Percentiles rank a stretch among this genome's conserved stretches.
Conservation (phyloP, 352 stramenopile genomes). For the Phytophthora ohioensis region DNA sequence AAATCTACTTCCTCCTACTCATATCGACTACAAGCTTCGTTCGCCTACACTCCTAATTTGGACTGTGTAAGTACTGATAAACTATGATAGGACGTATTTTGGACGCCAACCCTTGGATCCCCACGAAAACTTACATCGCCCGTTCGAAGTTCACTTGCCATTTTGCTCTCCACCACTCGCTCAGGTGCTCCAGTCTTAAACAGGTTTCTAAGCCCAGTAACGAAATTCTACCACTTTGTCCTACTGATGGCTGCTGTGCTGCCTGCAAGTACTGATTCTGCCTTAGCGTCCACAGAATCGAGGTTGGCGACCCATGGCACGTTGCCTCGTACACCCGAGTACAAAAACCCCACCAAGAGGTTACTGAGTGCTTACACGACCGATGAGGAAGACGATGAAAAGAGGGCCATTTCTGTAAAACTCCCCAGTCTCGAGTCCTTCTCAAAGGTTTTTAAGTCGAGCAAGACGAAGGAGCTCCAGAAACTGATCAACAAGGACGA, state of each 20-base stretch:
- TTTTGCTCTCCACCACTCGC: neutral
- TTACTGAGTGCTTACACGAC: neutral
- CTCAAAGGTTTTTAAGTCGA: neutral
- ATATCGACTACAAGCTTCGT: too few species aligned
- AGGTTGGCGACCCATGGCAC: neutral
- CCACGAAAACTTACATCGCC: too few species aligned
- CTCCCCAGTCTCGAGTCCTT: neutral
- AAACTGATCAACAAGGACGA: neutral
- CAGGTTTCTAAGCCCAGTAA: neutral
- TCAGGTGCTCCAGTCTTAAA: neutral
- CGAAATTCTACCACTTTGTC: neutral
- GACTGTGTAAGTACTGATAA: too few species aligned
- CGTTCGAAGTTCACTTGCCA: neutral
- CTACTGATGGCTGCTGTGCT: neutral
- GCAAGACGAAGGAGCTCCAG: neutral
- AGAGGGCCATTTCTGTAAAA: neutral
- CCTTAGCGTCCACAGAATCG: neutral
- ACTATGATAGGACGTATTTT: too few species aligned
- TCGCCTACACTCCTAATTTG: too few species aligned
- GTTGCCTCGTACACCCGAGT: too few species aligned
- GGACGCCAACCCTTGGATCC: too few species aligned
- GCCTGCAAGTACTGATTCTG: neutral
- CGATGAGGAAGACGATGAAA: neutral
- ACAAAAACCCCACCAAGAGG: neutral
- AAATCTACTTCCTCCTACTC: too few species aligned